Base-by-base conservation (phyloP, 208 protist species). In the Leishmania mexicana region DNA sequence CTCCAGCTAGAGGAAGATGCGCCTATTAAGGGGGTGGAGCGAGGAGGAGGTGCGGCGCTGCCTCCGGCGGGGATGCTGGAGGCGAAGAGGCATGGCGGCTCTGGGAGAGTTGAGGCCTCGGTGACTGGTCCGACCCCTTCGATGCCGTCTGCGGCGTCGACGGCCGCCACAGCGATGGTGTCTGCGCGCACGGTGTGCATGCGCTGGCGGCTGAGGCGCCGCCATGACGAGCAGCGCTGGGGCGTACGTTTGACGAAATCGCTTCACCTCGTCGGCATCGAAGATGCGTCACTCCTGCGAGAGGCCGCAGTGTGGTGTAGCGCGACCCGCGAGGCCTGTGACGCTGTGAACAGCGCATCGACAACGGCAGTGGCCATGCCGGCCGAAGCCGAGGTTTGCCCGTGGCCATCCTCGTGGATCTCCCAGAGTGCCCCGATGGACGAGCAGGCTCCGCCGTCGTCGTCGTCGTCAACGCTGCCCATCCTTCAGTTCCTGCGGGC, bases 221-320 rank as follows among this genome's bases (percentile, higher is more conserved):
- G 87, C 60, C 83, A 87, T 53, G 86, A 83, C 11, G 76, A 88
- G 62, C 83, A 91, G 73, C 88, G 87, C 31, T 96, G 93, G 93
- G 92, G 93, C 49, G 86, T 96, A 62, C 87, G 89, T 75, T 83
- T 94, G 24, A 93, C 85, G 45, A 87, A 89, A n/a, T 31, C 80
- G 3, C 85, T 96, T 68, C 53, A 67, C 6, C 84, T 96, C 35
- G 82, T 88, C 7, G 88, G 85, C 38, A 75, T 95, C n/a, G 90
- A 95, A 38, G 76, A 94, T 64, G 81, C 60, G n/a, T 64, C 57
- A 40, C 77, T 87, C 42, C 17, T 88, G 31, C 77, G 45, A 19
- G 65, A 86, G 17, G 79, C 73, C 4, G 42, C 64, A 24, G 70
- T 88, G 35, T 79, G 80, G 81, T 78, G 58, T 64, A 53, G 64